Conservation (phyloP, 2,329 filamentous ascomycete genomes). For the Phoma sp. region DNA sequence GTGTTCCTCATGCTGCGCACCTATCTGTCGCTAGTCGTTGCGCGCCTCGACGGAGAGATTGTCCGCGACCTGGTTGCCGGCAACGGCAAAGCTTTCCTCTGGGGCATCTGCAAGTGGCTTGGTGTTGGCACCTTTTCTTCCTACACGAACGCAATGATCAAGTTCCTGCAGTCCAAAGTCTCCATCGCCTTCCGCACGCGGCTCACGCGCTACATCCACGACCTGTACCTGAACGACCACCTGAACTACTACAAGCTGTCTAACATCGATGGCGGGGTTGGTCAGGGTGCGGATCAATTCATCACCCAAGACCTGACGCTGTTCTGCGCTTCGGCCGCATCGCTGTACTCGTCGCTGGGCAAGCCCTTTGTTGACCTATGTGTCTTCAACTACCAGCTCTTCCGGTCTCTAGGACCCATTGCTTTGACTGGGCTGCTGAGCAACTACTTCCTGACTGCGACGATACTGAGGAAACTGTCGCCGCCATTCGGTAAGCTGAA, state of each 20-base stretch:
- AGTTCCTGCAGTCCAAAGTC: conserved; percentile 96
- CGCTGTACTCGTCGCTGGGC: conserved; percentile 93
- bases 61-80: conserved; percentile 95
- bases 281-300: conserved; percentile 91
- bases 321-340: conserved; percentile 91
- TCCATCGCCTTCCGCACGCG: conserved; percentile 97
- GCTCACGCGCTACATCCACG: conserved; percentile 94
- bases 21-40: conserved; percentile 91
- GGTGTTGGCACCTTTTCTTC: conserved; percentile 91
- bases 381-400: conserved; percentile 98
- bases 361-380: conserved; percentile 97
- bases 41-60: conserved; percentile 91
- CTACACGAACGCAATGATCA: conserved; percentile 99
- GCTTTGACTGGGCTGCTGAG: conserved; percentile 84
- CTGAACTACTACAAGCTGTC: conserved; percentile 95
- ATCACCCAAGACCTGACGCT: conserved; percentile 96
- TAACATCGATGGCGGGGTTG: conserved; percentile 91
- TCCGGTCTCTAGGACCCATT: conserved; percentile 85
- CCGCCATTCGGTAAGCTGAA: conserved; percentile 97
- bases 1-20: conserved; percentile 90
- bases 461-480: conserved; percentile 83
- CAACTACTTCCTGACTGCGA: conserved; percentile 94
- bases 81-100: conserved; percentile 84
- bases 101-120: conserved; percentile 93
- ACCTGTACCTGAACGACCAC: conserved; percentile 92